Percentiles rank a stretch among this genome's conserved stretches.
Conservation (phyloP, 495 filamentous ascomycete genomes). For the Parachaetomium inaequale region DNA sequence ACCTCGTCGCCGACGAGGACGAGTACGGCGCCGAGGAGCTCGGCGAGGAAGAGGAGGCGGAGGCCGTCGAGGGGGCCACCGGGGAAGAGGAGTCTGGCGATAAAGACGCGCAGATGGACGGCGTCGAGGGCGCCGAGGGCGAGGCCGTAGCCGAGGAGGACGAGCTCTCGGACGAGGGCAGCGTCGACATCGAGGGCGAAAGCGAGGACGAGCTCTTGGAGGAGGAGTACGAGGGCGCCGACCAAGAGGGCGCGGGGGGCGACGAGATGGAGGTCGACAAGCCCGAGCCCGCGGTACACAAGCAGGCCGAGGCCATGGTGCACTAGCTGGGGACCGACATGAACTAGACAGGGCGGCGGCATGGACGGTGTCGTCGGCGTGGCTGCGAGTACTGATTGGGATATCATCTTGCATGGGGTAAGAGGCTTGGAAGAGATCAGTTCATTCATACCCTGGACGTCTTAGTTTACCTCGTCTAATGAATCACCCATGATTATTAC, state of each 20-base stretch:
- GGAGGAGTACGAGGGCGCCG: constrained; percentile 81
- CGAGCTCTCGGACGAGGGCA: constrained; percentile 81
- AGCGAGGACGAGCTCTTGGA: constrained; percentile 75
- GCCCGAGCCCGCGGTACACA: constrained; percentile 18
- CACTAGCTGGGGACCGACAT: not conserved
- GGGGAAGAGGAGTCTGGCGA: constrained; percentile 45
- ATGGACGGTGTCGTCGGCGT: not conserved
- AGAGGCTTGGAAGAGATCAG: not conserved
- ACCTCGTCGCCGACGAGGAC: constrained; percentile 77
- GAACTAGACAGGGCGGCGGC: not conserved
- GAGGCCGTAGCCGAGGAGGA: constrained; percentile 57
- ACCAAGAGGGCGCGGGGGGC: constrained; percentile 57
- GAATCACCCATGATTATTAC: not conserved
- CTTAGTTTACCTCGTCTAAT: constrained; percentile 1
- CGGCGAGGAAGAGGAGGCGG: constrained; percentile 61
- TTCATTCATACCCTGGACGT: constrained; percentile 27
- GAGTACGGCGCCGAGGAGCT: constrained; percentile 86
- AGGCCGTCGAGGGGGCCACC: constrained; percentile 44
- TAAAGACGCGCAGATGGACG: constrained; percentile 83
- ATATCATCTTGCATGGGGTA: constrained; percentile 16
- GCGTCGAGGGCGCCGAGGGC: constrained; percentile 53
- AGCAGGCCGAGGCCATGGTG: constrained; percentile 19
- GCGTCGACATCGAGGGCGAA: constrained; percentile 94
- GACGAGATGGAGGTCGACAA: constrained; percentile 78
- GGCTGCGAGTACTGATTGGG: constrained; percentile 5